Conservation (phyloP, 495 filamentous ascomycete genomes). For the Penicillium argentinense region DNA sequence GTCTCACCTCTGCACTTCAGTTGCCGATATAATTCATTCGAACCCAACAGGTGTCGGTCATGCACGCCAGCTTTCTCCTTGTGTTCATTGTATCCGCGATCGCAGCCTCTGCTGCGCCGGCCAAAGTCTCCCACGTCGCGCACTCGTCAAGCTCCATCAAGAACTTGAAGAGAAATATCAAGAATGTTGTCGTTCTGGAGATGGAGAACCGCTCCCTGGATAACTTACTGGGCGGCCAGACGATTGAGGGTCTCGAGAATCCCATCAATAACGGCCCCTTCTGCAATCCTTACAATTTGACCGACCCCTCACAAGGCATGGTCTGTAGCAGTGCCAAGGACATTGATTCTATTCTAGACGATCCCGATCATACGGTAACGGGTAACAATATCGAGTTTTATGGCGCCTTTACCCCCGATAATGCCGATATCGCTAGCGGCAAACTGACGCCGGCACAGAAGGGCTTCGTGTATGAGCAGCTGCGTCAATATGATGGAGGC, state of each 20-base stretch:
- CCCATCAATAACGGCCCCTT: slow-evolving; percentile 42
- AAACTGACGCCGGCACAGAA: slow-evolving; percentile 30
- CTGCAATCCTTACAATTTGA: slow-evolving; percentile 42
- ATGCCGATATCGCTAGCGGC: slow-evolving; percentile 32
- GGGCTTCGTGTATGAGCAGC: slow-evolving; percentile 50
- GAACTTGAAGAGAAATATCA: slow-evolving; percentile 26
- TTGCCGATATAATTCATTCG: no score
- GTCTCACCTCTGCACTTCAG: no score
- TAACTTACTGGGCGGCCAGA: slow-evolving; percentile 18
- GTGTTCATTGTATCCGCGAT: slow-evolving; percentile 34
- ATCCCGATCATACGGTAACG: slow-evolving; percentile 48
- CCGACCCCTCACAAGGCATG: slow-evolving; percentile 29
- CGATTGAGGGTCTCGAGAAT: slow-evolving; percentile 34
- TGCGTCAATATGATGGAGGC: slow-evolving; percentile 24
- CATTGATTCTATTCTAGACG: slow-evolving; percentile 44
- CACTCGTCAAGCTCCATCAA: slow-evolving; percentile 22
- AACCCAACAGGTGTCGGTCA: slow-evolving; percentile 6
- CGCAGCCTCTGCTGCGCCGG: slow-evolving; percentile 25
- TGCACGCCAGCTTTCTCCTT: slow-evolving; percentile 31
- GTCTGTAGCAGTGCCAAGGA: slow-evolving; percentile 38
- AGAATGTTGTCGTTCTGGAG: slow-evolving; percentile 9
- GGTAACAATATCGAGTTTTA: slow-evolving; percentile 53
- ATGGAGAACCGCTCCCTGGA: slow-evolving; percentile 14
- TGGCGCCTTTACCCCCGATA: slow-evolving; percentile 41
- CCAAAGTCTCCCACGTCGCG: slow-evolving; percentile 4